Conservation (phyloP, 2,329 filamentous ascomycete species). For the Golovinomyces cichoracearum region DNA sequence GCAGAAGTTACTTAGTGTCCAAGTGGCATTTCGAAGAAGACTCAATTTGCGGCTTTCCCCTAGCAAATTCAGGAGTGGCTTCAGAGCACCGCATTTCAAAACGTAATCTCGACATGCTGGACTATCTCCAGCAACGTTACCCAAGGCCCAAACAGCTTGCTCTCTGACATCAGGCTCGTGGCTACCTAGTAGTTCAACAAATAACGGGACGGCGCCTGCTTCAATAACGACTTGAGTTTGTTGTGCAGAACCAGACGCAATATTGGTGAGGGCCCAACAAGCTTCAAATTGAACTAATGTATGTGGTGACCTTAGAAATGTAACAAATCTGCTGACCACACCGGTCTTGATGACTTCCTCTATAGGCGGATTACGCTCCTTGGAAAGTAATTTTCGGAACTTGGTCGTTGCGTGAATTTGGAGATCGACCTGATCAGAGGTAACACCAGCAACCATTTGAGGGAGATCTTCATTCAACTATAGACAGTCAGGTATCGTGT, state of each 20-base stretch:
- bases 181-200: constrained; percentile 83
- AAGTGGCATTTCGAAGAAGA: constrained; percentile 96
- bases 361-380: constrained; percentile 96
- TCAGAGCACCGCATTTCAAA: constrained; percentile 67
- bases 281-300: constrained; percentile 97
- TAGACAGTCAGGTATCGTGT: not conserved
- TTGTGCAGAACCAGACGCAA: constrained; percentile 84
- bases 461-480: constrained; percentile 95
- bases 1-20: constrained; percentile 99
- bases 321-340: constrained; percentile 89
- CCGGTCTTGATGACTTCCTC: constrained; percentile 98
- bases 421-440: constrained; percentile 93
- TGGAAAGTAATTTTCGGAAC: constrained; percentile 91
- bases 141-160: constrained; percentile 93
- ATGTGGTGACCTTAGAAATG: constrained; percentile 92
- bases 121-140: constrained; percentile 97
- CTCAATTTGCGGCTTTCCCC: constrained; percentile 96
- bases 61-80: constrained; percentile 66
- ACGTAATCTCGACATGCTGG: constrained; percentile 95
- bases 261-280: constrained; percentile 97
- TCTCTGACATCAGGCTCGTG: constrained; percentile 94
- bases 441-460: constrained; percentile 92
- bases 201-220: constrained; percentile 91
- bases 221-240: constrained; percentile 98
- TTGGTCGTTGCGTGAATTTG: constrained; percentile 96